phyloP scores from a whole-genome alignment of 371 early-diverging fungal genomes.

The Mortierella sp. region DNA sequence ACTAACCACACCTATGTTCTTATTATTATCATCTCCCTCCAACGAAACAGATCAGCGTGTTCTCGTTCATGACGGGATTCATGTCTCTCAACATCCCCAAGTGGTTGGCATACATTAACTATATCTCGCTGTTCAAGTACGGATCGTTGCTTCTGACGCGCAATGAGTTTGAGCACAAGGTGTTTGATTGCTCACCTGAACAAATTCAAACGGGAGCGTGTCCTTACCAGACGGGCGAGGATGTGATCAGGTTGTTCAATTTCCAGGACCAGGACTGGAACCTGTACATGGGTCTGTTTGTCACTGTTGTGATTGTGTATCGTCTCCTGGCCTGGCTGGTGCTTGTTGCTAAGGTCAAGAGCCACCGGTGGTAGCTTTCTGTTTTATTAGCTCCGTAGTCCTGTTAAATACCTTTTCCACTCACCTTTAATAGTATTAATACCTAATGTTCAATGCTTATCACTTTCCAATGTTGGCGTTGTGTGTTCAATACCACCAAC shows the following conservation, averaged over 20 bases:
- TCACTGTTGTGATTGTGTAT: slow-evolving; percentile 31
- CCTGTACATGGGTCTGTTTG: slow-evolving; percentile 51
- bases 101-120: slow-evolving; percentile 36
- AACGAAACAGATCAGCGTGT: slow-evolving; percentile 41
- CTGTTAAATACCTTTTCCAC: background rate
- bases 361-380: slow-evolving; percentile 35
- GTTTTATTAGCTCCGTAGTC: background rate
- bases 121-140: slow-evolving; percentile 49
- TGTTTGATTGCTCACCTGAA: slow-evolving; percentile 33
- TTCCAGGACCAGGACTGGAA: slow-evolving; percentile 48
- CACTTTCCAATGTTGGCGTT: background rate
- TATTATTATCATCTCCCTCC: too few species aligned
- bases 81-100: slow-evolving; percentile 38
- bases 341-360: slow-evolving; percentile 45
- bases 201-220: slow-evolving; percentile 32
- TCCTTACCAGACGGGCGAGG: slow-evolving; percentile 43
- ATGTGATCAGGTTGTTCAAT: slow-evolving; percentile 26
- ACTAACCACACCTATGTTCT: too few species aligned
- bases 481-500: too few species aligned
- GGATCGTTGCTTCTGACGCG: slow-evolving; percentile 34
- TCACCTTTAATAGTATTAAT: too few species aligned
- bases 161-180: slow-evolving; percentile 46
- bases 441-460: too few species aligned
- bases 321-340: slow-evolving; percentile 41
- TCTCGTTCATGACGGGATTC: slow-evolving; percentile 57